Base-by-base conservation (phyloP, 1,284 basidiomycete species). In the Tilletiaria anomala region DNA sequence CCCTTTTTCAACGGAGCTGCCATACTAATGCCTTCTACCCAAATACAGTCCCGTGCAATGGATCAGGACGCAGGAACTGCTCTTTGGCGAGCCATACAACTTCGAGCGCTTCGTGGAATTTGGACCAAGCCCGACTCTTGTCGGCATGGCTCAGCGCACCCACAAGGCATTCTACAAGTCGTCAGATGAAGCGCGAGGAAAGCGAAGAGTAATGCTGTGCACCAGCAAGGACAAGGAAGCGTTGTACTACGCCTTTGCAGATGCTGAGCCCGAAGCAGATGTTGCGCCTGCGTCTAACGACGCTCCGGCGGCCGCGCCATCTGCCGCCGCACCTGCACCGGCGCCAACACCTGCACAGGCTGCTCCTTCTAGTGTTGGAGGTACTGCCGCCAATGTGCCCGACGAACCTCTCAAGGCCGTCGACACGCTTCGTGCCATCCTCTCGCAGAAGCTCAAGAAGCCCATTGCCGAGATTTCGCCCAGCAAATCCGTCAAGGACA, bases 391-490 rank as follows among this genome's bases (percentile, higher is more conserved):
- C 32, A 76, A 76, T 45, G 75, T 93, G 38, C 81, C 88, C 21
- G 91, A 97, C 56, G 83, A 76, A 37, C 91, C 91, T 1, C 74
- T 94, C 68, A 88, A 86, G 70, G 85, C 91, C 5, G 73, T 82
- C 56, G 91, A 97, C 53, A 83, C 91, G 20, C 76, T 97, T 31
- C 76, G 78, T 38, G 77, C 79, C 58, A 82, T 97, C 67, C 81
- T 97, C 47, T 87, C 91, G 1, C 91, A 97, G 73, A 96, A 97
- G 72, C 74, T 97, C 64, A 97, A 97, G 80, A 97, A 96, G 75
- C 77, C 74, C 48, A 75, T 88, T 26, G 76, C 80, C 40, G 91
- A 96, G 57, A 73, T 97, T 42, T 82, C 87, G 3, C 74, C 88
- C n/a, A 76, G 78, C 51, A 97, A 97, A 70, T 83, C 87, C 1